Percentiles rank a stretch among this genome's conserved stretches.
phyloP scores from a whole-genome alignment of 2,329 filamentous ascomycete genomes.

The Colletotrichum trifolii region DNA sequence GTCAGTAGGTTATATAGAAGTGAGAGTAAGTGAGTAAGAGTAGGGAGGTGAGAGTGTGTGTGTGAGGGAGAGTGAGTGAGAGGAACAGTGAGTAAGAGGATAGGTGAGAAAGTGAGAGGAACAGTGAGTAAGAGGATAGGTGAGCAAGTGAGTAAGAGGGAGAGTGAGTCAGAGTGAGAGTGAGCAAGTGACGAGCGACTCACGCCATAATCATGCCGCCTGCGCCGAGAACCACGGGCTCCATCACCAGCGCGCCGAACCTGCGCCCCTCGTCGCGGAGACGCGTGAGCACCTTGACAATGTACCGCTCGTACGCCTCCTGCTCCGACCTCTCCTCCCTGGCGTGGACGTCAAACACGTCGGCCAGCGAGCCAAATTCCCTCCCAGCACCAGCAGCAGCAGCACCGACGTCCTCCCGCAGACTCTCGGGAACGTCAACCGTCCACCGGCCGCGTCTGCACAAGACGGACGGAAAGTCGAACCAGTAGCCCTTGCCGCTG shows the following conservation, averaged over 20 bases:
- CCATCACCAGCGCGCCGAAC: slow-evolving; percentile 83
- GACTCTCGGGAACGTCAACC: slow-evolving; percentile 64
- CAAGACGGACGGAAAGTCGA: slow-evolving; percentile 79
- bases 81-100: too few species aligned
- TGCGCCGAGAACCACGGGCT: slow-evolving; percentile 83
- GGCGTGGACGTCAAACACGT: slow-evolving; percentile 69
- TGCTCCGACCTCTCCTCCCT: slow-evolving; percentile 59
- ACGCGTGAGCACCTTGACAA: slow-evolving; percentile 62
- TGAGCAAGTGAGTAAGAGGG: too few species aligned
- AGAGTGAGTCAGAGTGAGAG: too few species aligned
- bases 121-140: too few species aligned
- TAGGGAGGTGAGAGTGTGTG: too few species aligned
- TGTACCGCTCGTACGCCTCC: slow-evolving; percentile 68
- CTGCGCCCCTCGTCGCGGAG: slow-evolving; percentile 68
- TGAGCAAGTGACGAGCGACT: slow-evolving; percentile 44
- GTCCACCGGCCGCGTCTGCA: slow-evolving; percentile 75
- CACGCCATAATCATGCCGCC: slow-evolving; percentile 86
- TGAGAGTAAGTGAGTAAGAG: too few species aligned
- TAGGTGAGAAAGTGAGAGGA: too few species aligned
- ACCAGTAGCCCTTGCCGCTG: slow-evolving; percentile 80
- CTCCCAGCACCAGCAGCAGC: slow-evolving; percentile 40
- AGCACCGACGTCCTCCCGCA: slow-evolving; percentile 58
- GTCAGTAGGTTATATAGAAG: not conserved
- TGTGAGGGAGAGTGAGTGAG: too few species aligned
- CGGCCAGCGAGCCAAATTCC: slow-evolving; percentile 59